Base-by-base conservation (phyloP, 2,329 filamentous ascomycete genomes). In the Chaetothyriales sp. region DNA sequence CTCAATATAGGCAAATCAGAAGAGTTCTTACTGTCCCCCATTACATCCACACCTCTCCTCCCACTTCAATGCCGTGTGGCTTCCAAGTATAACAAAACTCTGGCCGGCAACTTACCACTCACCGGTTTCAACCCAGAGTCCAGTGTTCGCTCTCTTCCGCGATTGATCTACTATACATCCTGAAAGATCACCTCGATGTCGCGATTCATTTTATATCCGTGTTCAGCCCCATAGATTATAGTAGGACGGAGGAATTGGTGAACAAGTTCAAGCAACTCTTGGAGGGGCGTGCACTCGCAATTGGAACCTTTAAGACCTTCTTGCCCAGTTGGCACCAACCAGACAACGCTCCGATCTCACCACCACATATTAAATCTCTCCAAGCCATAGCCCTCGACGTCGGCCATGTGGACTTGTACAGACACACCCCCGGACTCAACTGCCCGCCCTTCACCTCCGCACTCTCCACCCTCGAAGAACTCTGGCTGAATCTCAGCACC, bases 381-480 rank as follows among this genome's bases (percentile, higher is more conserved):
- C 52, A 25, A 18, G 8, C 53, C 47, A 18, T 51, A 54, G 2
- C 50, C 44, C 20, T 40, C 52, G 43, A 43, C 54, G 1, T 53
- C 56, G 15, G 51, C 56, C n/a, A 43, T 51, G 15, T 56, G 50
- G 51, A 49, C 22, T 25, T 25, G 19, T 50, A 48, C 33, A 37
- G 47, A 52, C 13, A 33, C 56, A 43, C 51, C 48, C 22, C 50
- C 52, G 18, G 54, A 55, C 47, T 46, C 53, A 13, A 51, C 51
- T 43, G 37, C 47, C 25, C 45, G 33, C 33, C 33, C 33, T 40
- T 53, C 7, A 44, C 49, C 18, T 51, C 52, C 10, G 33, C 48
- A 29, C 51, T 58, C 40, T 28, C 37, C 44, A 54, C 50, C 18
- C 51, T 58, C 3, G 50, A 56, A 33, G 54, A 54, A 13, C 37